Evolutionary conservation across 2,329 filamentous ascomycete species (phyloP), one percentile per base, ranked within the genome.

Genomic region (Xylaria sp.): DNA sequence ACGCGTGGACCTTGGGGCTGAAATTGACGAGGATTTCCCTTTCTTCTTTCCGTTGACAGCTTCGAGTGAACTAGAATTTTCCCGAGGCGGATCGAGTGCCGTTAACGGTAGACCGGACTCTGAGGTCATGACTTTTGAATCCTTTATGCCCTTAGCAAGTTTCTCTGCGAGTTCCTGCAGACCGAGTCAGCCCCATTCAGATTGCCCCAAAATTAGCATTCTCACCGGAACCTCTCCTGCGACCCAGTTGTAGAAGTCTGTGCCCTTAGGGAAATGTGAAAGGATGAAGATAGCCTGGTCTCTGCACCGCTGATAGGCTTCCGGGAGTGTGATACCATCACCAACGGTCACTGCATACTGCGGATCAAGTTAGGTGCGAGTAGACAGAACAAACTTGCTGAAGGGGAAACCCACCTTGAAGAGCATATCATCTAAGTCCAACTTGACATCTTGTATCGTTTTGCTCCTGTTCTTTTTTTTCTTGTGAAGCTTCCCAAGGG

Each of bases 281-380:
- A 83, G 71, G 2, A 86, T 68, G 55, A 84, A 84, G 1, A 73
- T 64, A 1, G 77, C 78, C 56, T 84, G 79, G 17, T 78, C 74
- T 34, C 73, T 61, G 48, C 78, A 80, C 21, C 77, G 72, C 16
- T 73, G 66, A 7, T 76, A 66, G 1, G 79, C 78, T 49, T 85
- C 82, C 21, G 78, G 71, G 4, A 78, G 68, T 1, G 80, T 77
- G 24, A 76, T 72, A 7, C 81, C 82, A 56, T 84, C 79, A 11
- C 83, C 83, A 17, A 78, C 69, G 44, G 66, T 71, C n/a, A 78
- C 67, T 18, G 80, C 78, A 61, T 84, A 85, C 74, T 82, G 52
- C 11, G 18, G 20, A 44, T 18, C 17, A 13, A 41, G 54, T 49
- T 43, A 54, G 44, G 7, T 39, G 42, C 8, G 13, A 9, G 39